A percentile compares a stretch with the other conserved stretches of the same genome.
Conservation (phyloP, 768 basidiomycete genomes). For the Leccinum incarnatum region DNA sequence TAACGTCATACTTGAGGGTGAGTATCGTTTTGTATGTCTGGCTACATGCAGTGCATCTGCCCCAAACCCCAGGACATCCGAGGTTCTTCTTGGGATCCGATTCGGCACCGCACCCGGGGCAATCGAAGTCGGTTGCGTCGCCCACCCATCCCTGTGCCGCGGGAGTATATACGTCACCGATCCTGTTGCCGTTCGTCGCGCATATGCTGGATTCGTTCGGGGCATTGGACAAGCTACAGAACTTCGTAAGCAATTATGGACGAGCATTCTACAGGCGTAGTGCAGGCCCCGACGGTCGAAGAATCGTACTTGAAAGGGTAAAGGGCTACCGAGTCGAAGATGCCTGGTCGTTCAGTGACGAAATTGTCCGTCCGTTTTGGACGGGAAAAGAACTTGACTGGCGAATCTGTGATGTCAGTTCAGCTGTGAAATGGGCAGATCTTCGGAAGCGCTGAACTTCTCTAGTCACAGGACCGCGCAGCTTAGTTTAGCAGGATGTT, state of each 20-base stretch:
- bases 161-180: conserved; percentile 92
- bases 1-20: conserved; percentile 74
- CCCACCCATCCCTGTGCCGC: conserved; percentile 82
- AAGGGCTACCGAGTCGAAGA: conserved; percentile 42
- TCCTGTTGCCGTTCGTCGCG: conserved; percentile 86
- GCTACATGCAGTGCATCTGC: not conserved
- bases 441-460: not conserved
- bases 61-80: conserved; percentile 61
- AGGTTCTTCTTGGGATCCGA: conserved; percentile 98
- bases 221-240: conserved; percentile 76
- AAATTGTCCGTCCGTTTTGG: conserved; percentile 81
- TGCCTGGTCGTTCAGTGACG: conserved; percentile 42
- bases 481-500: not conserved
- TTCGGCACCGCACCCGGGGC: conserved; percentile 86
- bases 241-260: conserved; percentile 78
- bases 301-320: conserved; percentile 45
- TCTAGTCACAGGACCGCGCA: conserved; percentile 4
- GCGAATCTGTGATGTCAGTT: conserved; percentile 44
- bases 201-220: conserved; percentile 85
- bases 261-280: conserved; percentile 70
- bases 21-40: conserved; percentile 7
- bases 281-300: conserved; percentile 28
- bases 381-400: conserved; percentile 78
- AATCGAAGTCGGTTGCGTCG: conserved; percentile 65
- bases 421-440: not conserved